phyloP scores from a whole-genome alignment of 2,329 filamentous ascomycete genomes.

The Ophiostoma sp. region DNA sequence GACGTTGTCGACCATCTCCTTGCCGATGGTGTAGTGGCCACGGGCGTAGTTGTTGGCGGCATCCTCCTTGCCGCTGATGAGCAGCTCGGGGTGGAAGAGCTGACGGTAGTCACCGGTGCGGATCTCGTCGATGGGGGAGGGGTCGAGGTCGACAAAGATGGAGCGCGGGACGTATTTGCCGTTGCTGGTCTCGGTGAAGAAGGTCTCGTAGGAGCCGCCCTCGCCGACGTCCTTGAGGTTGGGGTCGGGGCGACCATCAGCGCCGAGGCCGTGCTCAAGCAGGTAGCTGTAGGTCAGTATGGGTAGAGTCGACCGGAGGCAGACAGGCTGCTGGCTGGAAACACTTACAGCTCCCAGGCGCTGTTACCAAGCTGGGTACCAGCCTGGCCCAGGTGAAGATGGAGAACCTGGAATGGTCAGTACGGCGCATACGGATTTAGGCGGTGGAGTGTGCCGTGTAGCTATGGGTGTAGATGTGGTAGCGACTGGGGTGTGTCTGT shows the following conservation, averaged over 20 bases:
- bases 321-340: slow-evolving; percentile 21
- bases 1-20: slow-evolving; percentile 68
- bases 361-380: slow-evolving; percentile 70
- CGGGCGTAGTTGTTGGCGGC: slow-evolving; percentile 73
- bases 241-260: slow-evolving; percentile 60
- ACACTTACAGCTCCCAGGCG: slow-evolving; percentile 66
- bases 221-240: slow-evolving; percentile 56
- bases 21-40: slow-evolving; percentile 71
- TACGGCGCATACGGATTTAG: not conserved
- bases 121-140: slow-evolving; percentile 69
- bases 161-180: slow-evolving; percentile 69
- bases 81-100: slow-evolving; percentile 66
- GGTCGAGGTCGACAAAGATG: slow-evolving; percentile 68
- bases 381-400: slow-evolving; percentile 62
- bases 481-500: not conserved
- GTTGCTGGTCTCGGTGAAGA: slow-evolving; percentile 66
- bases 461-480: not conserved
- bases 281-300: slow-evolving; percentile 52
- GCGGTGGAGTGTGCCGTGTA: not conserved
- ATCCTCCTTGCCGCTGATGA: slow-evolving; percentile 72
- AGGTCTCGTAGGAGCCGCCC: slow-evolving; percentile 63
- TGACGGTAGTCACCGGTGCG: slow-evolving; percentile 62
- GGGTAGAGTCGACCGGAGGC: slow-evolving; percentile 23
- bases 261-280: slow-evolving; percentile 64
- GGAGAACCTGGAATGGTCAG: slow-evolving; percentile 47